Evolutionary conservation across 768 basidiomycete genomes (phyloP), one percentile per base, ranked within the genome.

Genomic region (Hygrophoropsis aurantiaca): DNA sequence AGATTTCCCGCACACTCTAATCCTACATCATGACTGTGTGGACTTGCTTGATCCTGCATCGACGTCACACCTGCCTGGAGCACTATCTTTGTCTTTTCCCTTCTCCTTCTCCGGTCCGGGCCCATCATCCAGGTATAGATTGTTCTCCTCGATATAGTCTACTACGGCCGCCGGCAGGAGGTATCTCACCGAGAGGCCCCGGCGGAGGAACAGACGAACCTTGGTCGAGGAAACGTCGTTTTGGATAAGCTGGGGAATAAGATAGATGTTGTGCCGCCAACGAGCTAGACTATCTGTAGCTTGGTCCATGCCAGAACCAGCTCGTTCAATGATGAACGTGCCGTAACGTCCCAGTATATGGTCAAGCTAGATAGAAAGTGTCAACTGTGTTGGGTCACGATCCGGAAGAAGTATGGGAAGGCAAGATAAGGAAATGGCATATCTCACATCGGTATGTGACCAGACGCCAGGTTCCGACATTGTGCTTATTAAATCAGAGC

Each of bases 401-500:
- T 30, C 13, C 27, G 27, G 27, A 30, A 30, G 27, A 6, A 30
- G 7, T 30, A 30, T 30, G 35, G 43, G 51, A 49, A 15, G 44
- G n/a, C 21, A 11, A 11, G 53, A 32, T 20, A 10, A 40, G 43
- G 40, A 52, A 44, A 42, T n/a, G n/a, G n/a, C n/a, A n/a, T 36
- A 78, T 30, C 92, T 63, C 69, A 95, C 94, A 78, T 99, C 97
- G 50, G 82, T 77, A 59, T 94, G 85, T 46, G 86, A 83, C 97
- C 97, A 99, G 30, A 99, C 95, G 15, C 97, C 95, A 21, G 97
- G 97, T 71, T 97, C 94, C 55, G 90, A 90, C 87, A 99, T 97
- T 21, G 94, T 97, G 59, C 90, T 84, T 67, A 98, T 98, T 58
- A 99, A 75, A 70, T 99, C 97, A 10, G 90, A 94, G n/a, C 97